Percentiles rank a stretch among this genome's conserved stretches.
phyloP scores from a whole-genome alignment of 2,329 filamentous ascomycete genomes.

The Fusarium irregulare region DNA sequence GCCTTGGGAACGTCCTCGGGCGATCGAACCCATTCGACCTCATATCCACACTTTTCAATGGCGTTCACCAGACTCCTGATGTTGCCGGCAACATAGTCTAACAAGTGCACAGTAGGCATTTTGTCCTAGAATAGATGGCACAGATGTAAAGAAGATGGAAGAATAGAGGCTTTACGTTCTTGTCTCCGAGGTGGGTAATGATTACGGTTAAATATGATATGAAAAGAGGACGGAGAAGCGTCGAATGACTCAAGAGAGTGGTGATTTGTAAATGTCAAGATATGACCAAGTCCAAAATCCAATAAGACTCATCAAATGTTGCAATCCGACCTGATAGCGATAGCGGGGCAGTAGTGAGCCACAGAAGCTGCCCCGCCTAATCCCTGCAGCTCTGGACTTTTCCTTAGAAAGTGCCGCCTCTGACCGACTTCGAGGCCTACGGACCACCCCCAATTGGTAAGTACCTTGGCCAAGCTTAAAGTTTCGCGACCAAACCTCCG shows the following conservation, averaged over 20 bases:
- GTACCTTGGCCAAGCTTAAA: constrained; percentile 18
- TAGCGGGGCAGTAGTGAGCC: constrained; percentile 41
- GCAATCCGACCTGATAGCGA: constrained; percentile 34
- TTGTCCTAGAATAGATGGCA: constrained; percentile 44
- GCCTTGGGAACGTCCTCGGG: constrained; percentile 87
- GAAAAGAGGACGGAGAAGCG: not conserved
- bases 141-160: constrained; percentile 10
- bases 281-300: constrained; percentile 32
- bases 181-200: not conserved
- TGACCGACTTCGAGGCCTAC: constrained; percentile 43
- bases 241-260: constrained; percentile 32
- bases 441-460: constrained; percentile 27
- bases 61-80: constrained; percentile 96
- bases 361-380: constrained; percentile 44
- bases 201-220: not conserved
- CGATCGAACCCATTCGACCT: constrained; percentile 89
- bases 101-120: constrained; percentile 82
- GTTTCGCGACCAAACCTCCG: constrained; percentile 8
- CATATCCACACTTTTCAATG: constrained; percentile 93
- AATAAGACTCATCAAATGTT: constrained; percentile 29
- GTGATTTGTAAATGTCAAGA: constrained; percentile 30
- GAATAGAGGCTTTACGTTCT: constrained; percentile 5
- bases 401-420: constrained; percentile 38
- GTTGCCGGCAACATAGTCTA: constrained; percentile 95
- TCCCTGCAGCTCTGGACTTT: constrained; percentile 39